These are phyloP conservation scores for Oryza nivara DNA, from an alignment of 176 grass and related monocot species.

Conservation along the genomic window DNA sequence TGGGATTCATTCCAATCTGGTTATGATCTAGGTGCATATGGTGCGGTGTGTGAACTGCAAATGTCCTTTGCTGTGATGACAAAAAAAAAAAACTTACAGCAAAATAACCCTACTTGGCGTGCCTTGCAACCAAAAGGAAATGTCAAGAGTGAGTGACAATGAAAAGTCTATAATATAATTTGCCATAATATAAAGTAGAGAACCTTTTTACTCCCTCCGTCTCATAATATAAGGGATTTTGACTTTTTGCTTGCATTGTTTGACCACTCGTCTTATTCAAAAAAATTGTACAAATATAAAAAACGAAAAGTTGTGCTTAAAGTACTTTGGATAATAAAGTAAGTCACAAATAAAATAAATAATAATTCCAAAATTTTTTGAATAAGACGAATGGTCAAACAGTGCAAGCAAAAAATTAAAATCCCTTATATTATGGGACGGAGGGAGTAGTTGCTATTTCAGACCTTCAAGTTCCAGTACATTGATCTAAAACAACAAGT, in stretches of 20 bases:
- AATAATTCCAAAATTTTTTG: too few relatives aligned
- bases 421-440: too few relatives aligned
- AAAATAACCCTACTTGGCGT: not conserved
- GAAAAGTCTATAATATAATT: not conserved
- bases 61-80: not conserved
- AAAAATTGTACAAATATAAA: too few relatives aligned
- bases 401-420: too few relatives aligned
- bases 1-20: not conserved
- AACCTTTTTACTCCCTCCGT: not conserved
- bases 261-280: too few relatives aligned
- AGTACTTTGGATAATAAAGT: too few relatives aligned
- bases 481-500: not conserved
- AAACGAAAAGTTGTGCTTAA: too few relatives aligned
- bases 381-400: too few relatives aligned
- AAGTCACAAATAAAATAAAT: too few relatives aligned
- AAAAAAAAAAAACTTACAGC: not conserved
- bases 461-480: not conserved
- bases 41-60: not conserved
- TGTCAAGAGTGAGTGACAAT: not conserved
- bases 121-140: not conserved
- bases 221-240: too few relatives aligned
- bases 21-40: not conserved
- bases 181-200: not conserved
- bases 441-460: not conserved
- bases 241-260: too few relatives aligned